Evolutionary conservation across 441 rosid genomes (phyloP), one percentile per base, ranked within the genome.

Genomic region (Hypseocharis bilobata): DNA sequence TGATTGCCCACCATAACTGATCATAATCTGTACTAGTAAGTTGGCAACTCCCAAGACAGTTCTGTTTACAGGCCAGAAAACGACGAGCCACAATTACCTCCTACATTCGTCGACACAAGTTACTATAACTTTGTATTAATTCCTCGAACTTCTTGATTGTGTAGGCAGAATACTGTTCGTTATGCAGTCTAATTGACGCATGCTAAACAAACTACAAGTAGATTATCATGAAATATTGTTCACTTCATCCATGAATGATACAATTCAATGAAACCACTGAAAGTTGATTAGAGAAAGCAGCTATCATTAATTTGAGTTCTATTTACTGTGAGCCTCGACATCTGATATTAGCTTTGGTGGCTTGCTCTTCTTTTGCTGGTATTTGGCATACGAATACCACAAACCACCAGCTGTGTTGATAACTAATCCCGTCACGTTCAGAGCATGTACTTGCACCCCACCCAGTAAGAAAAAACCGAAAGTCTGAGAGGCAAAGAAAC

Each of bases 361-460:
- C 76, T 80, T 85, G 72, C 66, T 78, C 74, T 70, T 92, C 77
- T 82, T 88, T 71, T 86, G 94, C 74, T 70, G 83, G 74, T 88
- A 89, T 80, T 88, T 88, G 68, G 96, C 85, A 28, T 76, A 85
- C 0, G 98, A 89, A 80, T 89, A 92, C 96, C 98, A 89, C 47
- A 92, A 71, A 11, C 98, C 98, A 68, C 98, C 96, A 28, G 88
- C 86, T 22, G 98, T 86, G 80, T 92, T 92, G 73, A 92, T 80
- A 45, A 82, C 80, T 80, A 89, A 77, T 67, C 98, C 96, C 0
- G 92, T 81, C 58, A 92, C 89, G 26, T 92, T 92, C 77, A 92
- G 60, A 59, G 83, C 94, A 68, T 83, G 96, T 62, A 92, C 96
- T 80, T 87, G 78, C 66, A 92, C 94, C 17, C 98, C 98, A 17